Base-by-base conservation (phyloP, 108 stramenopile species). In the Cyclotella cryptica region DNA sequence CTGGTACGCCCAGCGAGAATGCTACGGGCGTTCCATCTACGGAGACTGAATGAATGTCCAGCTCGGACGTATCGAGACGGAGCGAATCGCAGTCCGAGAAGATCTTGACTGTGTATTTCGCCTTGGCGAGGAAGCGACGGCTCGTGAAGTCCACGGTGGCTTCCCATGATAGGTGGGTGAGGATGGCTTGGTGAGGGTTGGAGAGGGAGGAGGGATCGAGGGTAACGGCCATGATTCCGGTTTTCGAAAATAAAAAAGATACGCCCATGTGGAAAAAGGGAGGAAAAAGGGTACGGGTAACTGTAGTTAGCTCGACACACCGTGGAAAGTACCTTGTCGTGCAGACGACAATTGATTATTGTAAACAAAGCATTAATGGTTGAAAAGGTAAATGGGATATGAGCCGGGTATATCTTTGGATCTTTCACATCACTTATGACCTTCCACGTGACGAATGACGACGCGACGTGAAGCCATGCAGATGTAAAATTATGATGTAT, bases 121-220 rank as follows among this genome's bases (percentile, higher is more conserved):
- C 95, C 53, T 66, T 73, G 60, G 90, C 94, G 47, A 54, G 47
- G 24, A 95, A 77, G 55, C 66, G 27, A 24, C 74, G 35, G 18
- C 71, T 62, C 42, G 69, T 83, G 71, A 97, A 97, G 49, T 93
- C 85, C 15, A 97, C 84, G 10, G 62, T 49, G 43, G 84, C 79
- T 15, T 70, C 74, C 90, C 90, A 90, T 35, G 83, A 78, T 3
- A 95, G 70, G 63, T 92, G 90, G 19, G 86, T 92, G 40, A 90
- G 75, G 54, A 69, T 54, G 24, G 82, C 83, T 69, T 88, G 78
- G 29, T 89, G 47, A 18, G 91, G 88, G 59, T 89, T 89, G 45
- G 92, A 90, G 19, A 79, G 77, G 27, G 92, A 90, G 35, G 88
- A 89, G 66, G 79, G 79, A 58, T 80, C 79, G 6, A 59, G 10